Evolutionary conservation across 176 grass and related monocot genomes (phyloP).

Genomic region (Cenchrus fungigraminus): DNA sequence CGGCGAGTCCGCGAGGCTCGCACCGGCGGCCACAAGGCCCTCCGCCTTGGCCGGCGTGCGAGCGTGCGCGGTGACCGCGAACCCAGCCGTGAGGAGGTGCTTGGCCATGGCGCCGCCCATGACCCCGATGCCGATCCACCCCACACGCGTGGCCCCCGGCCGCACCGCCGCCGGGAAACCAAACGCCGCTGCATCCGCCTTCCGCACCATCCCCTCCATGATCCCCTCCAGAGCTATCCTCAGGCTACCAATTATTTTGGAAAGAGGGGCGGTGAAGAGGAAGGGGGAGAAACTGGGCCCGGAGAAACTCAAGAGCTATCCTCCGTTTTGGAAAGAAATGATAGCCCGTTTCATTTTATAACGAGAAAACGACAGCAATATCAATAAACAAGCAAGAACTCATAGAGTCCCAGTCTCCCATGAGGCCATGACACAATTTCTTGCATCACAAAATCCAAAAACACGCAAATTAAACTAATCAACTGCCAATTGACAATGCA

Average conservation of each 20-base stretch:
- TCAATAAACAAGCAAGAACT: constrained; percentile 16
- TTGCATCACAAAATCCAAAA: constrained; percentile 11
- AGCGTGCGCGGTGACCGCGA: constrained; percentile 59
- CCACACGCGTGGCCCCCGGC: constrained; percentile 56
- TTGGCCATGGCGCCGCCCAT: constrained; percentile 78
- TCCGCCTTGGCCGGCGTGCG: constrained; percentile 70
- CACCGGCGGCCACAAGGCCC: constrained; percentile 46
- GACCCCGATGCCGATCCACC: constrained; percentile 81
- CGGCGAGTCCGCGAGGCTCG: constrained; percentile 50
- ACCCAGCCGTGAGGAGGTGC: constrained; percentile 67
- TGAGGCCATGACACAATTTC: neutral
- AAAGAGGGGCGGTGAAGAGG: neutral
- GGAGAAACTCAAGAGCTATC: neutral
- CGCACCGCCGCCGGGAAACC: constrained; percentile 58
- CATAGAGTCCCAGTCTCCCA: neutral
- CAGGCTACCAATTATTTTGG: constrained; percentile 12
- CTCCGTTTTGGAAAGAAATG: neutral
- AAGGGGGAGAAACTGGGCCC: neutral
- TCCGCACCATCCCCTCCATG: constrained; percentile 6
- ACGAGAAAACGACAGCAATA: constrained; percentile 4
- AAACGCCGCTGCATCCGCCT: neutral
- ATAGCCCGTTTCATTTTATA: neutral
- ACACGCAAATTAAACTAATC: neutral
- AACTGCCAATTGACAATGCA: neutral
- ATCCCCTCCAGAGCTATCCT: neutral